Conservation (phyloP, 139 green algal species). For the Coccomyxa sp. region DNA sequence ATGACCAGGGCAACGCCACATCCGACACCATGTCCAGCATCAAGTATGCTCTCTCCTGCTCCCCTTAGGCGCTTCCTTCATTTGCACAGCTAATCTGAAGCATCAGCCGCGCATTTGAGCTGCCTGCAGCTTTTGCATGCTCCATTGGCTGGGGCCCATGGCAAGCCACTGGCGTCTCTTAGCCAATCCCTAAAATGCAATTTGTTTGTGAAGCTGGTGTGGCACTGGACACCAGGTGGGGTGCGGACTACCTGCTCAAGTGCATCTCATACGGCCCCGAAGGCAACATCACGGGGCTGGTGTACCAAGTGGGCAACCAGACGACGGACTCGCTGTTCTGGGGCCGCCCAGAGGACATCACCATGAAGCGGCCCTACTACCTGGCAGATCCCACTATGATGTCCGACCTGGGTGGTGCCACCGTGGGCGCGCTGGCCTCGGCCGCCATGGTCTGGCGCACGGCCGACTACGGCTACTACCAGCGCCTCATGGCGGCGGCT, state of each 20-base stretch:
- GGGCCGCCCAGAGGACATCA: conserved; percentile 54
- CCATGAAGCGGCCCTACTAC: conserved; percentile 13
- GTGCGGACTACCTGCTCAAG: conserved; percentile 66
- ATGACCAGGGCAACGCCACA: conserved; percentile 19
- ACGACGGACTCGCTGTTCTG: conserved; percentile 34
- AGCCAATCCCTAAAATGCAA: no score
- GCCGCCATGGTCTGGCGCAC: neutral
- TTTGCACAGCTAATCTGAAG: neutral
- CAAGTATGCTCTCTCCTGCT: neutral
- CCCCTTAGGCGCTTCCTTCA: neutral
- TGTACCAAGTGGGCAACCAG: conserved; percentile 29
- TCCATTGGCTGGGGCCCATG: neutral
- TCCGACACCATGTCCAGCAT: conserved; percentile 32
- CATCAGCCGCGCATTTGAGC: no score
- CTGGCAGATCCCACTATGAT: neutral
- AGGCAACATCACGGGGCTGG: conserved; percentile 2
- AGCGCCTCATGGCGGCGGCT: conserved; percentile 32
- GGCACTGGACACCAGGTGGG: conserved; percentile 32
- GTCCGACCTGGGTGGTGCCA: conserved; percentile 7
- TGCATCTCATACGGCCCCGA: neutral
- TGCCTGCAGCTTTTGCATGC: neutral
- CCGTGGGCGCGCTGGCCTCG: conserved; percentile 4
- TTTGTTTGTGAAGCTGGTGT: no score
- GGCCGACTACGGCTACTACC: conserved; percentile 23
- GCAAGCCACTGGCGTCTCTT: no score